Evolutionary conservation across 768 basidiomycete species (phyloP), one percentile per base, ranked within the genome.

Genomic region (Lentinula aciculospora): DNA sequence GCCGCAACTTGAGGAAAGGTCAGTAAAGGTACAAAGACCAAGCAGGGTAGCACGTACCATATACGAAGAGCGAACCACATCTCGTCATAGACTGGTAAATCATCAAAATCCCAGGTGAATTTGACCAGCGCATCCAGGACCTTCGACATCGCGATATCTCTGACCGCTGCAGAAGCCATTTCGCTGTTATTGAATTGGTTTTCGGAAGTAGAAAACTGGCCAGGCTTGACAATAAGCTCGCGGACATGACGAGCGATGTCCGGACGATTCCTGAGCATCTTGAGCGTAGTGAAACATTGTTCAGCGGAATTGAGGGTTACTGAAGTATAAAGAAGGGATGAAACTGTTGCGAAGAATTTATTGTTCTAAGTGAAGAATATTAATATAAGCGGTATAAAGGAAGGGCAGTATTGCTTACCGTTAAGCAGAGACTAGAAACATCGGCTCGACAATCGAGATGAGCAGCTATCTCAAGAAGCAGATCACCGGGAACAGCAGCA

Each of bases 51-150:
- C 6, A 66, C 80, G 65, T 62, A 91, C 89, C 81, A 83, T 54
- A 81, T 70, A 36, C 86, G 81, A 63, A 92, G 72, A 44, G 84
- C 81, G 60, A 86, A 80, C 89, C 89, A 92, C 85, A 92, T 86
- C 60, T 86, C 83, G 59, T 90, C 89, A 60, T 81, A 71, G 32
- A 77, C 79, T 15, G 84, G 81, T 32, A 83, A 73, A 66, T 88
- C 85, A 12, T 87, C 86, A 3, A 81, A 85, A 60, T 85, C 85
- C 89, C 89, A 92, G 34, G 80, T 70, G 63, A 91, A 91, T 12
- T 74, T 81, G 28, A 75, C 71, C 39, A 92, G 76, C 19, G 85
- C 85, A 47, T 90, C 89, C 42, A 91, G 69, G 47, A 71, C 67
- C 63, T 64, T 71, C 39, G 79, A 73, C 5, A 70, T 70, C 7